Base-by-base conservation (phyloP, 176 grass and related monocot species). In the Triticum timopheevii region DNA sequence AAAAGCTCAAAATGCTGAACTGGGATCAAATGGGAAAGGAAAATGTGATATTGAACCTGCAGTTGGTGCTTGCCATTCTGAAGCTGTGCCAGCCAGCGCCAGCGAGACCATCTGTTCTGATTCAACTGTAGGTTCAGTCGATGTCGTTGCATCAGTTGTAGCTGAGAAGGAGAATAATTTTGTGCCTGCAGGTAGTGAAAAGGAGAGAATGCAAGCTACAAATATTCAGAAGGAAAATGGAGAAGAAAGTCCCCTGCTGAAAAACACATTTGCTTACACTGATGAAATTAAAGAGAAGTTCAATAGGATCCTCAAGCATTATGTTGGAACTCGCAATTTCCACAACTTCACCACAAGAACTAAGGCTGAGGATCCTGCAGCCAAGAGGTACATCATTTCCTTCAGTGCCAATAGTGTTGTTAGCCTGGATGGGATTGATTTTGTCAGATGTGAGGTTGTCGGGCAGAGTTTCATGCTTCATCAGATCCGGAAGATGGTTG, bases 391-490 rank as follows among this genome's bases (percentile, higher is more conserved):
- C 69, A 96, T 98, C 47, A 94, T 98, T 88, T 98, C 97, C 68
- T 98, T 98, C 73, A 75, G 22, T 64, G 94, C 94, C 4, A 76
- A 96, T 87, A 83, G 52, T 24, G 85, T 94, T 73, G 87, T 98
- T 34, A 88, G 59, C 59, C 86, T 98, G 39, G 92, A 91, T n/a
- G 92, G 92, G 31, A 98, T 98, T 84, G 96, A 94, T 79, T 98
- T 98, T 88, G 80, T 96, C 61, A 98, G 90, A 83, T 98, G 97
- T 3, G 97, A 94, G 86, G 97, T 98, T 74, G 79, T 98, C 1
- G 97, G 97, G 6, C 97, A 96, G 86, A 98, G 94, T 87, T 98
- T 98, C 71, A 98, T 96, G 94, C 90, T 98, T 28, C 97, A 98
- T 82, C 97, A 98, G 80, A 98, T 98, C 52, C 73, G 94, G 33